These are phyloP conservation scores for Chamaenerion angustifolium DNA, from an alignment of 345 rosid species.

Conservation along the genomic window DNA sequence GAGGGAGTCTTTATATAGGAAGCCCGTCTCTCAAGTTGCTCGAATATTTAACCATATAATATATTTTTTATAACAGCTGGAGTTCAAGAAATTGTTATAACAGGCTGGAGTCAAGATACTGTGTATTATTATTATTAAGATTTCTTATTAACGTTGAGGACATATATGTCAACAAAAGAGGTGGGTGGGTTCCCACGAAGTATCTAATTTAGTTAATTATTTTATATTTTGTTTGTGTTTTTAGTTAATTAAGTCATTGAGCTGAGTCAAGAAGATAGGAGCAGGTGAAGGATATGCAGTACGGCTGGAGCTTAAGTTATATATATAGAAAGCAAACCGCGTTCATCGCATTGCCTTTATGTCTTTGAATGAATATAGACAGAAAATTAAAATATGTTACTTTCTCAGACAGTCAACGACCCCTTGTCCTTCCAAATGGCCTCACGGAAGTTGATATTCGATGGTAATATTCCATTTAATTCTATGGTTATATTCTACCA, in stretches of 20 bases:
- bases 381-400: too few relatives aligned
- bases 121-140: background rate
- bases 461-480: too few relatives aligned
- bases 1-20: background rate
- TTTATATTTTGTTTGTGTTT: too few relatives aligned
- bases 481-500: too few relatives aligned
- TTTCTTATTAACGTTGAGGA: background rate
- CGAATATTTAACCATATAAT: background rate
- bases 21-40: background rate
- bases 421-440: too few relatives aligned
- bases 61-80: too few relatives aligned
- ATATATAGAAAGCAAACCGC: background rate
- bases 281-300: background rate
- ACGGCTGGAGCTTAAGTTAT: conserved; percentile 1
- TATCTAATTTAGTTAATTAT: background rate
- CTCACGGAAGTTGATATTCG: too few relatives aligned
- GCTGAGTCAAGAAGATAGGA: background rate
- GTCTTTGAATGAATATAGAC: too few relatives aligned
- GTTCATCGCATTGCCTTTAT: background rate
- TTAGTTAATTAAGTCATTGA: background rate
- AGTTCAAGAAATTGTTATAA: background rate
- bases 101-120: background rate
- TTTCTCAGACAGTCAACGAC: too few relatives aligned
- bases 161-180: background rate
- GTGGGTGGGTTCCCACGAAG: conserved; percentile 10